A percentile compares a stretch with the other conserved stretches of the same genome.
Evolutionary conservation across 1,139 yeast genomes (phyloP).

Genomic region (Debaryomycetaceae sp.): DNA sequence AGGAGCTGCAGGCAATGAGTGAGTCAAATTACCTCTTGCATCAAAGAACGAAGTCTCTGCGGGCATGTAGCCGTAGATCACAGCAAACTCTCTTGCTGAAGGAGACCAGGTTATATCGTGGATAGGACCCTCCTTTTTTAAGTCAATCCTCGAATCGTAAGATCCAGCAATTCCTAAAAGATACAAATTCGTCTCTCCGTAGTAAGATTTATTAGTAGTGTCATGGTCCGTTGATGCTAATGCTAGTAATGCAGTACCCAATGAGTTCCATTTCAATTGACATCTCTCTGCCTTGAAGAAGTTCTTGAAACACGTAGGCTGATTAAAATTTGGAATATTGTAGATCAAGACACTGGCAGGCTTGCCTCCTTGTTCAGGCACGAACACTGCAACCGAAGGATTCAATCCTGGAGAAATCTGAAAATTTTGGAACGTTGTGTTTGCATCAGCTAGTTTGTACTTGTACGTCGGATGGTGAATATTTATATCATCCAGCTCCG

Average conservation of each 20-base stretch:
- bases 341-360: conserved; percentile 89
- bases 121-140: conserved; percentile 92
- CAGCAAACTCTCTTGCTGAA: conserved; percentile 94
- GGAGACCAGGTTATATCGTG: conserved; percentile 99
- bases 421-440: conserved; percentile 52
- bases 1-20: conserved; percentile 81
- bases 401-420: conserved; percentile 81
- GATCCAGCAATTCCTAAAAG: conserved; percentile 89
- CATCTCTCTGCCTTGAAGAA: conserved; percentile 96
- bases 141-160: conserved; percentile 81
- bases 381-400: conserved; percentile 88
- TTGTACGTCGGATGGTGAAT: conserved; percentile 56
- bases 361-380: conserved; percentile 78
- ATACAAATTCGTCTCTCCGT: conserved; percentile 93
- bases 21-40: conserved; percentile 85
- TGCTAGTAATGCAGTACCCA: conserved; percentile 92
- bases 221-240: conserved; percentile 96
- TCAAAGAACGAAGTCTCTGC: conserved; percentile 94
- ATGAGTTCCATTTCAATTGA: conserved; percentile 85
- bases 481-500: conserved; percentile 42
- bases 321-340: conserved; percentile 68
- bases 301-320: conserved; percentile 80
- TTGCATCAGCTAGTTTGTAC: conserved; percentile 59
- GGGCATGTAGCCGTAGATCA: conserved; percentile 97
- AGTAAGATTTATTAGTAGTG: conserved; percentile 87